A percentile compares a stretch with the other conserved stretches of the same genome.
Conservation (phyloP, 352 stramenopile genomes). For the Globisporangium barbulae region DNA sequence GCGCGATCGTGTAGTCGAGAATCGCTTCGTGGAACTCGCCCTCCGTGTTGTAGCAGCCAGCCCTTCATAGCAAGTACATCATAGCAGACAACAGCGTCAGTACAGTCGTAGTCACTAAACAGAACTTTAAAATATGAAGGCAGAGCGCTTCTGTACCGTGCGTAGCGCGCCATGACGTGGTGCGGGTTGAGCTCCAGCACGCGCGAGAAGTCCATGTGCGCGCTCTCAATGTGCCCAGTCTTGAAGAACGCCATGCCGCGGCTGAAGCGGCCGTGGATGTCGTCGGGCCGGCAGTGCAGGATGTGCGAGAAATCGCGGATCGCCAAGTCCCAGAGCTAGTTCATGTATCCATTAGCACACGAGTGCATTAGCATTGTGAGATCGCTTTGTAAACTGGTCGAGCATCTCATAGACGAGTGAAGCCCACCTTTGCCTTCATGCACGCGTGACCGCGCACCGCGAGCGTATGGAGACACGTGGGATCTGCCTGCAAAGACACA, state of each 20-base stretch:
- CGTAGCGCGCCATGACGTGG: conserved; percentile 80
- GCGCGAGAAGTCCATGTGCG: conserved; percentile 58
- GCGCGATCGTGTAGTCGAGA: conserved; percentile 69
- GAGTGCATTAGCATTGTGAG: no score
- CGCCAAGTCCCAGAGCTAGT: conserved; percentile 42
- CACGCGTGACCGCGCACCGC: conserved; percentile 61
- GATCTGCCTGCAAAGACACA: conserved; percentile 30
- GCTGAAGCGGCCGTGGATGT: conserved; percentile 65
- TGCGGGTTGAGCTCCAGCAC: conserved; percentile 66
- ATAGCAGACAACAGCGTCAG: not conserved
- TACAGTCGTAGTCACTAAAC: not conserved
- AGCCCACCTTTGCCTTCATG: conserved; percentile 56
- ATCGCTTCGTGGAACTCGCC: conserved; percentile 70
- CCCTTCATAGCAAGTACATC: conserved; percentile 18
- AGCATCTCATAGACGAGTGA: not conserved
- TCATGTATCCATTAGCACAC: not conserved
- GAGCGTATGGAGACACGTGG: conserved; percentile 53
- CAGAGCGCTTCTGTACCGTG: conserved; percentile 21
- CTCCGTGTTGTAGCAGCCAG: conserved; percentile 70
- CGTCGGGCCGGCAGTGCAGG: conserved; percentile 39
- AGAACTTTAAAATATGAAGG: not conserved
- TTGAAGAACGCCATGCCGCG: conserved; percentile 75
- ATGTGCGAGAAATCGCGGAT: conserved; percentile 57
- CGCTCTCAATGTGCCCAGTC: conserved; percentile 39
- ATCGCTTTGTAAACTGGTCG: not conserved